A percentile compares a stretch with the other conserved stretches of the same genome.
Conservation (phyloP, 306 rosid species). For the Parietaria judaica region DNA sequence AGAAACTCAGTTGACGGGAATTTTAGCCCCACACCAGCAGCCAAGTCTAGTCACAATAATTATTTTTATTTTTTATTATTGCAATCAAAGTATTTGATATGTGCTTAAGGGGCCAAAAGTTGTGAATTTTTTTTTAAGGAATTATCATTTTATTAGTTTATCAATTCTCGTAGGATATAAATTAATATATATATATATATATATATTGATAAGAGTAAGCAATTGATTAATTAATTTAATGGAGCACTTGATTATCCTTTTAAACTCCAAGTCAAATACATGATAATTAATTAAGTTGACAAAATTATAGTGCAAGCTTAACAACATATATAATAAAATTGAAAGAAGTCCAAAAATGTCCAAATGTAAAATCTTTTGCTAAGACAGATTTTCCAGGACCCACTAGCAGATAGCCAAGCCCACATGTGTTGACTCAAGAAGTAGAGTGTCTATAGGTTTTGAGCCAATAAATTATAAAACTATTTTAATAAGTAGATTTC, state of each 20-base stretch:
- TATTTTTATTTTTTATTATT: too few species aligned
- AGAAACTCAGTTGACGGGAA: too few species aligned
- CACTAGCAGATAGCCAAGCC: not conserved
- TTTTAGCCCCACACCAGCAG: too few species aligned
- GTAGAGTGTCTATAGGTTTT: too few species aligned
- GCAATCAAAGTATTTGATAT: too few species aligned
- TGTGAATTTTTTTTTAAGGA: too few species aligned
- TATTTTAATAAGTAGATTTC: not conserved
- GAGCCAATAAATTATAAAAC: not conserved
- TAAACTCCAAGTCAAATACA: not conserved
- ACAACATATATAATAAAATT: not conserved
- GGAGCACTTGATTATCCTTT: conserved; percentile 2
- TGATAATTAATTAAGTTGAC: conserved; percentile 10
- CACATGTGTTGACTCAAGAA: conserved; percentile 8
- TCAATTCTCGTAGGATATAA: too few species aligned
- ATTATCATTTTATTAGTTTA: too few species aligned
- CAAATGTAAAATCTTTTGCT: not conserved
- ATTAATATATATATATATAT: too few species aligned
- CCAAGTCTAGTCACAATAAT: too few species aligned
- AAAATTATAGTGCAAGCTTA: not conserved
- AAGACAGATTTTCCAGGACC: not conserved
- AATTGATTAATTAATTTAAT: not conserved
- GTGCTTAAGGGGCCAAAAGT: too few species aligned
- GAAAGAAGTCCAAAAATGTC: not conserved
- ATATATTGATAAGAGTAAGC: not conserved